Conservation (phyloP, 352 stramenopile genomes). For the Pseudoperonospora humuli region DNA sequence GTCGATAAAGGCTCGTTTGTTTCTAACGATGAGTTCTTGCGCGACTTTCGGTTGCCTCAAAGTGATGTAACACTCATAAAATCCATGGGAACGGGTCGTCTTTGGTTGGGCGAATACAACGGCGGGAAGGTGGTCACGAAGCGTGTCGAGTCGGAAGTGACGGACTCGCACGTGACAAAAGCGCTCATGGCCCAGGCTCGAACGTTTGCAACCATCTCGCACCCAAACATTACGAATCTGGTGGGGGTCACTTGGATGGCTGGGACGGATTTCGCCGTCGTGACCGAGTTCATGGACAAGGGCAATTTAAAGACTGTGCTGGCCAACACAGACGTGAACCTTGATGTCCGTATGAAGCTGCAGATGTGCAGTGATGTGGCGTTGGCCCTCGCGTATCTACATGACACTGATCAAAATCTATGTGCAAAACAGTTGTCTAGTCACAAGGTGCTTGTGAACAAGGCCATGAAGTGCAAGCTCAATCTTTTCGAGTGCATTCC, state of each 20-base stretch:
- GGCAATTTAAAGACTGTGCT: slow-evolving; percentile 56
- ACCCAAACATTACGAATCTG: slow-evolving; percentile 60
- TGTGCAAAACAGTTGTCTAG: slow-evolving; percentile 43
- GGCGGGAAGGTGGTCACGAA: slow-evolving; percentile 59
- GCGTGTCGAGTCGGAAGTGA: slow-evolving; percentile 59
- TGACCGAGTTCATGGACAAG: slow-evolving; percentile 73
- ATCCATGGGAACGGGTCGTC: slow-evolving; percentile 33
- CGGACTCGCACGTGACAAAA: slow-evolving; percentile 48
- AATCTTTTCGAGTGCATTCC: slow-evolving; percentile 53
- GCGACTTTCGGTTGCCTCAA: slow-evolving; percentile 41
- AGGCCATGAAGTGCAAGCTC: slow-evolving; percentile 40
- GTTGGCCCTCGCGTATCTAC: slow-evolving; percentile 50
- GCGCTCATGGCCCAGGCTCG: slow-evolving; percentile 50
- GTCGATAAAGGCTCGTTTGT: slow-evolving; percentile 49
- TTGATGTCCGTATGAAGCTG: slow-evolving; percentile 47
- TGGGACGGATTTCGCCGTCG: slow-evolving; percentile 66
- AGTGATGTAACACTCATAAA: slow-evolving; percentile 52
- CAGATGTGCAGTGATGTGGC: slow-evolving; percentile 67
- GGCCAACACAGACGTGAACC: slow-evolving; percentile 39
- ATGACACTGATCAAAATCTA: slow-evolving; percentile 39
- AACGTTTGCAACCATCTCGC: slow-evolving; percentile 38
- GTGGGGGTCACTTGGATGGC: slow-evolving; percentile 63
- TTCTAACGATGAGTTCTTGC: slow-evolving; percentile 58
- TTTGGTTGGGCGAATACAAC: slow-evolving; percentile 57
- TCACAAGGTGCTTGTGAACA: slow-evolving; percentile 52